Percentiles rank a stretch among this genome's conserved stretches.
These are phyloP conservation scores for Debaryomyces prosopidis DNA, from an alignment of 805 yeast genomes.

Conservation along the genomic window DNA sequence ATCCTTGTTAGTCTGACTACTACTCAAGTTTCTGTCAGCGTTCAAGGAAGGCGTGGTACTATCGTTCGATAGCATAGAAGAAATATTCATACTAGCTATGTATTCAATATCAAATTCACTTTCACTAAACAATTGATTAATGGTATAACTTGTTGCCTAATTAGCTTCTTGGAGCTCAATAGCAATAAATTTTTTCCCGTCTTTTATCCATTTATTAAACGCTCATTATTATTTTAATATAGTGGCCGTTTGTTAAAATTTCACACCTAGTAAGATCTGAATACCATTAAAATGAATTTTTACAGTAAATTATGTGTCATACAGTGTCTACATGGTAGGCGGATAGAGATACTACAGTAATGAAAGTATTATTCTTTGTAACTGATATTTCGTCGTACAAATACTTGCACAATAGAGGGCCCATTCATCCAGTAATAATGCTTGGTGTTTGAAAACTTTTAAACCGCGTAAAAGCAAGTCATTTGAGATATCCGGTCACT, in stretches of 20 bases:
- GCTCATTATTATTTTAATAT: slow-evolving; percentile 2
- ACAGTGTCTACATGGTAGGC: too few species aligned
- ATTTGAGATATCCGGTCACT: not conserved
- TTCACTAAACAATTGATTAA: not conserved
- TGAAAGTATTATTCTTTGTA: too few species aligned
- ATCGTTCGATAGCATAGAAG: slow-evolving; percentile 35
- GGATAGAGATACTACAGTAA: too few species aligned
- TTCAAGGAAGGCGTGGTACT: slow-evolving; percentile 11
- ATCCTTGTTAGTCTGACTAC: not conserved
- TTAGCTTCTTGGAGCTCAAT: not conserved
- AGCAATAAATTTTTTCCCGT: slow-evolving; percentile 5
- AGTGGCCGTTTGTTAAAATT: slow-evolving; percentile 1
- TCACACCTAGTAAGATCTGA: not conserved
- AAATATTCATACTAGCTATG: slow-evolving; percentile 27
- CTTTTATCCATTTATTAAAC: slow-evolving; percentile 1
- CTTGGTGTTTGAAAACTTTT: not conserved
- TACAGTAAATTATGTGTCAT: not conserved
- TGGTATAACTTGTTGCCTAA: not conserved
- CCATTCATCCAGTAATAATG: slow-evolving; percentile 1
- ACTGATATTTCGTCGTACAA: too few species aligned
- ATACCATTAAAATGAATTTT: not conserved
- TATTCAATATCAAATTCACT: not conserved
- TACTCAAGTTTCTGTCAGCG: slow-evolving; percentile 4
- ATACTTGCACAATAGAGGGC: not conserved
- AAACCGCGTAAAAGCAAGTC: not conserved